Percentiles rank a stretch among this genome's conserved stretches.
Conservation (phyloP, 139 green algal species). For the Chlorella sorokiniana region DNA sequence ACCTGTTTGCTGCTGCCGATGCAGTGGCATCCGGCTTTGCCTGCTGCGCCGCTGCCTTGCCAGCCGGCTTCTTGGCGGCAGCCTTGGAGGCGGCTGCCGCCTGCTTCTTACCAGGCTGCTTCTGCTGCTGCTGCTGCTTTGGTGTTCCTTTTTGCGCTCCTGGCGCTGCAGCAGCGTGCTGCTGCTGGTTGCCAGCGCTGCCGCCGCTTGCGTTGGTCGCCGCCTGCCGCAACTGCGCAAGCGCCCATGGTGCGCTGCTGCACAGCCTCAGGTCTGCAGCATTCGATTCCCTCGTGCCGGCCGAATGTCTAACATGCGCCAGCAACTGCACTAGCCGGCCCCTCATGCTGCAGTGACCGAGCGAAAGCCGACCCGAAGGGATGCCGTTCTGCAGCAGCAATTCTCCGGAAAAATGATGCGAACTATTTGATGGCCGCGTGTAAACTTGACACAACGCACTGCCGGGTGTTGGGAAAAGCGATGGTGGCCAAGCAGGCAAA, state of each 20-base stretch:
- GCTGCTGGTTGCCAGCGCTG: conserved; percentile 6
- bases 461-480: too few relatives aligned
- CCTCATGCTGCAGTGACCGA: neutral
- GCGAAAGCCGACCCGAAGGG: neutral
- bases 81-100: neutral
- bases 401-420: too few relatives aligned
- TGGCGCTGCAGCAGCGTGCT: neutral
- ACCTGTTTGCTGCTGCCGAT: neutral
- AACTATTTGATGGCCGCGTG: too few relatives aligned
- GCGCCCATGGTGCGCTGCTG: neutral
- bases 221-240: neutral
- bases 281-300: neutral
- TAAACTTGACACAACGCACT: too few relatives aligned
- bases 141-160: neutral
- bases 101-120: neutral
- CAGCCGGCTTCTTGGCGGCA: neutral
- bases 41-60: neutral
- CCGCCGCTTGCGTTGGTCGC: neutral
- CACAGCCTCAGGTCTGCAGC: neutral
- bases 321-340: neutral
- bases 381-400: neutral
- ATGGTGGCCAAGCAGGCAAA: too few relatives aligned
- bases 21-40: neutral
- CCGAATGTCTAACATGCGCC: neutral
- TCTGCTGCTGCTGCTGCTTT: neutral